Percentiles rank a stretch among this genome's conserved stretches.
These are phyloP conservation scores for Botryotinia globosa DNA, from an alignment of 2,329 filamentous ascomycete species.

Conservation along the genomic window DNA sequence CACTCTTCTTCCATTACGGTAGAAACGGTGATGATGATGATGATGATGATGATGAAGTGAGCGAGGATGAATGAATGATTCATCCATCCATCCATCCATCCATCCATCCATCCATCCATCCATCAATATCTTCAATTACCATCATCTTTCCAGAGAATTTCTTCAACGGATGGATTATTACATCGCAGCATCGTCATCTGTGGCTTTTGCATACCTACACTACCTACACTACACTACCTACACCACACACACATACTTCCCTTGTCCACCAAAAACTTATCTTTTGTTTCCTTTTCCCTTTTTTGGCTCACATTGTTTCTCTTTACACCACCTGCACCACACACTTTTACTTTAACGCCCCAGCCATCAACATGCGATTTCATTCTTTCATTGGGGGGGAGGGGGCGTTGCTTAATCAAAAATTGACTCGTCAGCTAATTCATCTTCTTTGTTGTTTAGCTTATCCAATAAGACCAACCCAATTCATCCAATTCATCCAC, in stretches of 20 bases:
- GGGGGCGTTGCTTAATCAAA: slow-evolving; percentile 2
- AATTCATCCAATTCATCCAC: slow-evolving; percentile 15
- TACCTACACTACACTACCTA: too few relatives aligned
- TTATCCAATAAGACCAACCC: slow-evolving; percentile 29
- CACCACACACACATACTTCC: neutral
- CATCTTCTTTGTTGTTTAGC: slow-evolving; percentile 33
- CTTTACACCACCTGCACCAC: neutral
- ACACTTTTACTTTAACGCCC: neutral
- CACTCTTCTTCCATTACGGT: neutral
- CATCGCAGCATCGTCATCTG: neutral
- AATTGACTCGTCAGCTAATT: slow-evolving; percentile 29
- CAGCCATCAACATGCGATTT: slow-evolving; percentile 1
- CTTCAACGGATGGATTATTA: neutral
- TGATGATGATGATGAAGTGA: slow-evolving; percentile 1
- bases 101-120: slow-evolving; percentile 4
- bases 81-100: too few relatives aligned
- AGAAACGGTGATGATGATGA: neutral
- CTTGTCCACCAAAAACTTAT: neutral
- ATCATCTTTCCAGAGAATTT: neutral
- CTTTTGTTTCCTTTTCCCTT: neutral
- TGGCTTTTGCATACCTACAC: slow-evolving; percentile 1
- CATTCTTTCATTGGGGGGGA: neutral
- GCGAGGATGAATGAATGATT: neutral
- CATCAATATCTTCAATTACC: neutral
- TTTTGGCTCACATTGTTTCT: neutral